Percentiles rank a stretch among this genome's conserved stretches.
These are phyloP conservation scores for Cytospora schulzeri DNA, from an alignment of 2,329 filamentous ascomycete species.

Conservation along the genomic window DNA sequence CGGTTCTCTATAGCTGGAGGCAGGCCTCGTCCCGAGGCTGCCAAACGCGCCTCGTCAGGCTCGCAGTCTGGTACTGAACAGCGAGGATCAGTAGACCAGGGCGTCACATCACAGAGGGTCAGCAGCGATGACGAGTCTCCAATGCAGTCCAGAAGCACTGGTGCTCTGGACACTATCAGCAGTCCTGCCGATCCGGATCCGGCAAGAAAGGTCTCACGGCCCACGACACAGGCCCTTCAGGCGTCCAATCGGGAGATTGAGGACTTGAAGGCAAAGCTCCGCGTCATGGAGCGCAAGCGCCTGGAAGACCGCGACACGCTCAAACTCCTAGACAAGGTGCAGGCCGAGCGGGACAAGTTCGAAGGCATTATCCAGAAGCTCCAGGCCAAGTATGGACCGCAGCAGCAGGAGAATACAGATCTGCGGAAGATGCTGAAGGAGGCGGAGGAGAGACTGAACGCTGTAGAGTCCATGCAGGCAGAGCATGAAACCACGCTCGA, in stretches of 20 bases:
- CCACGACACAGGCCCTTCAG: constrained; percentile 26
- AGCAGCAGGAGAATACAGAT: constrained; percentile 77
- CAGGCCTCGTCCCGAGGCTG: constrained; percentile 40
- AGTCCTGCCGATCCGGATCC: constrained; percentile 37
- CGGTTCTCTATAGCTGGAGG: constrained; percentile 44
- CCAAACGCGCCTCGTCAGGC: constrained; percentile 35
- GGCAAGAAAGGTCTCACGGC: constrained; percentile 31
- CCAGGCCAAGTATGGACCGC: constrained; percentile 83
- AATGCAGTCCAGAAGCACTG: constrained; percentile 50
- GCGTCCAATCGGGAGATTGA: constrained; percentile 71
- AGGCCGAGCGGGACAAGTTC: constrained; percentile 76
- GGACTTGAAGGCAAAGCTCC: constrained; percentile 84
- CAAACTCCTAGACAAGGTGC: constrained; percentile 74
- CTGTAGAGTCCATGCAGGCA: constrained; percentile 72
- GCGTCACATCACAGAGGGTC: constrained; percentile 43
- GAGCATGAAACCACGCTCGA: constrained; percentile 87
- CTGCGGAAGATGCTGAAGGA: constrained; percentile 79
- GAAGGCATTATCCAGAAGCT: constrained; percentile 88
- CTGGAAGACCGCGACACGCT: constrained; percentile 83
- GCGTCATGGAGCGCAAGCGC: constrained; percentile 84
- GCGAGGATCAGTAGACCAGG: constrained; percentile 39
- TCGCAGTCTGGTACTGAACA: constrained; percentile 46
- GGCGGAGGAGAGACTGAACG: constrained; percentile 67
- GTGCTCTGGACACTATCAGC: constrained; percentile 55
- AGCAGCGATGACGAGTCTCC: constrained; percentile 56